Base-by-base conservation (phyloP, 1,284 basidiomycete species). In the Apiotrichum sp. region DNA sequence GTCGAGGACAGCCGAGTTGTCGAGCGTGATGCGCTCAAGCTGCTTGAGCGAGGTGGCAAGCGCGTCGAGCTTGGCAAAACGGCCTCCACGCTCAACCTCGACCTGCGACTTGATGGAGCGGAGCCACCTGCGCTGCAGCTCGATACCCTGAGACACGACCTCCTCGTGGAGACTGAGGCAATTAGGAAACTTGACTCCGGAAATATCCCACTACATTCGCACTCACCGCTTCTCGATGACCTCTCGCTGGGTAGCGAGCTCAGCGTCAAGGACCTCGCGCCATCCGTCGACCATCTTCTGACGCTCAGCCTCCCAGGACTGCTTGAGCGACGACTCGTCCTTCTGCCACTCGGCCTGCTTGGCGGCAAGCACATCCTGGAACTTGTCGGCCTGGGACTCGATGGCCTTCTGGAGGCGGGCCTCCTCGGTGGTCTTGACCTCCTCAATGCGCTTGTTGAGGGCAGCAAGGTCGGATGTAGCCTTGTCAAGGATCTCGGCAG, bases 71-170 rank as follows among this genome's bases (percentile, higher is more conserved):
- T 93, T 96, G 59, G 92, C 89, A 9, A 98, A 82, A 59, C 95
- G 87, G 16, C 93, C 93, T 31, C 92, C 93, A 48, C 96, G 90
- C 77, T 98, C 95, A 70, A 92, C 84, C 78, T 99, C 95, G 56
- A 98, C 95, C 66, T 87, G 87, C 61, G 91, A 82, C 79, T 97
- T 96, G 81, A 98, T 87, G 55, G 97, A 92, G 46, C 89, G 85
- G 57, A 98, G 89, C 93, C 95, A 98, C 61, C 90, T 83, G 51
- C 93, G 85, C 75, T 98, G 95, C 46, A 98, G 84, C 78, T 98
- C 95, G 65, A 99, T 92, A 29, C 93, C 95, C 74, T 98, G 93
- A 4, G 92, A 87, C 47, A 98, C 83, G 57, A 98, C 92, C 73
- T 96, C 93, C 72, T 96, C 90, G 72, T 88, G 89, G 61, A 98